Conservation (phyloP, 2,329 filamentous ascomycete genomes). For the Cordyceps farinosa region DNA sequence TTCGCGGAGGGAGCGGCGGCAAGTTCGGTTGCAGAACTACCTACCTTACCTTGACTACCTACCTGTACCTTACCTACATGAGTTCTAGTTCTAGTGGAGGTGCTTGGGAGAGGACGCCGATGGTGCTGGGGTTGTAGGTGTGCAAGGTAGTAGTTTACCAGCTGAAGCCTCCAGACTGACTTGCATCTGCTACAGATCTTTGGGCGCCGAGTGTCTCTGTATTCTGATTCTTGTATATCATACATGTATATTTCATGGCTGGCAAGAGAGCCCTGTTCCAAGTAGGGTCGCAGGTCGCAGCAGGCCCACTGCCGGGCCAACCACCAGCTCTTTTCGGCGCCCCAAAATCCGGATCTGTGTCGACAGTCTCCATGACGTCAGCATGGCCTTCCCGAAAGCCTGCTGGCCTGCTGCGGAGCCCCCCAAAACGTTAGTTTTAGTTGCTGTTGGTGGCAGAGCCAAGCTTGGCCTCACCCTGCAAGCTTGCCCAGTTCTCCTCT, state of each 20-base stretch:
- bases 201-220: too few relatives aligned
- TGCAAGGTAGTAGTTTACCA: too few relatives aligned
- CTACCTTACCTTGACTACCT: too few relatives aligned
- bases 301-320: conserved; percentile 10
- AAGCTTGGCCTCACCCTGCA: neutral
- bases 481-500: neutral
- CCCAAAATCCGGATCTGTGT: conserved; percentile 11
- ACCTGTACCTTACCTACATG: too few relatives aligned
- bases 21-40: neutral
- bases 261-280: neutral
- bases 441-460: neutral
- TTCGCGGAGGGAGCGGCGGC: neutral
- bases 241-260: neutral
- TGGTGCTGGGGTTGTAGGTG: too few relatives aligned
- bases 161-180: too few relatives aligned
- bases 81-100: too few relatives aligned
- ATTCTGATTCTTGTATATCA: too few relatives aligned
- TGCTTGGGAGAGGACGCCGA: too few relatives aligned
- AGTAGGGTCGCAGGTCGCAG: neutral
- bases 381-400: neutral
- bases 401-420: neutral
- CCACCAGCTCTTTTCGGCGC: conserved; percentile 12
- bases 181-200: too few relatives aligned
- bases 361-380: conserved; percentile 26
- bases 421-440: neutral